phyloP scores from a whole-genome alignment of 495 filamentous ascomycete genomes.

The Penicillium lagena region DNA sequence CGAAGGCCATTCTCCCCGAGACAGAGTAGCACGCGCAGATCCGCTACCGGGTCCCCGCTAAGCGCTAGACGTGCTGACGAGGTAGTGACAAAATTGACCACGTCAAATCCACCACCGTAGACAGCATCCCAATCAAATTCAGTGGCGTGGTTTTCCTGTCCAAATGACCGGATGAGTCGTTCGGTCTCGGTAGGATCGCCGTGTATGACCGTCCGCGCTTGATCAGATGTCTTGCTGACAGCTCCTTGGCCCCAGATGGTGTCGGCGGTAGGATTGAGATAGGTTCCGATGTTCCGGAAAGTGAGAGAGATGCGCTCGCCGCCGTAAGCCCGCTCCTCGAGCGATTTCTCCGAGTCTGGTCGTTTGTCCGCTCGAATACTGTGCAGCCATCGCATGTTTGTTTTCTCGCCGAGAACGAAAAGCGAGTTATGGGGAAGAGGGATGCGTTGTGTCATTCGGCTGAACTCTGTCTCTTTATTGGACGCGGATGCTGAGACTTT shows the following conservation, averaged over 20 bases:
- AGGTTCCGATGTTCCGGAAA: slow-evolving; percentile 87
- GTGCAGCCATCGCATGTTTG: slow-evolving; percentile 86
- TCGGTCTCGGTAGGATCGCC: slow-evolving; percentile 61
- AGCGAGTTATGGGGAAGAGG: slow-evolving; percentile 83
- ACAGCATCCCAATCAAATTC: slow-evolving; percentile 72
- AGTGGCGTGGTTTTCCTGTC: slow-evolving; percentile 70
- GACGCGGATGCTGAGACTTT: slow-evolving; percentile 50
- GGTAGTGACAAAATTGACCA: slow-evolving; percentile 63
- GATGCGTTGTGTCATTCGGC: slow-evolving; percentile 56
- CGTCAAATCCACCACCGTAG: slow-evolving; percentile 83
- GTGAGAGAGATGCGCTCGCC: slow-evolving; percentile 88
- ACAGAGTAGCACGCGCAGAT: slow-evolving; percentile 50
- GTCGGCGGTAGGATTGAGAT: slow-evolving; percentile 52
- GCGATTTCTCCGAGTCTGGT: slow-evolving; percentile 51
- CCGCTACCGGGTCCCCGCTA: slow-evolving; percentile 46
- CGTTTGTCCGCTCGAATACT: slow-evolving; percentile 85
- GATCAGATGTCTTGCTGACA: slow-evolving; percentile 50
- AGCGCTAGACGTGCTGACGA: slow-evolving; percentile 46
- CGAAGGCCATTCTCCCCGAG: slow-evolving; percentile 54
- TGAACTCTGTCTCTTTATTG: slow-evolving; percentile 10
- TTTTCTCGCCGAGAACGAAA: slow-evolving; percentile 71
- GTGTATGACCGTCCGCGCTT: slow-evolving; percentile 59
- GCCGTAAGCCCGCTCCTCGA: slow-evolving; percentile 61
- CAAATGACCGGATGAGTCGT: slow-evolving; percentile 70
- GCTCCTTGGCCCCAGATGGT: slow-evolving; percentile 93